A percentile compares a stretch with the other conserved stretches of the same genome.
Conservation (phyloP, 1,284 basidiomycete genomes). For the Phenoliferia sp. region DNA sequence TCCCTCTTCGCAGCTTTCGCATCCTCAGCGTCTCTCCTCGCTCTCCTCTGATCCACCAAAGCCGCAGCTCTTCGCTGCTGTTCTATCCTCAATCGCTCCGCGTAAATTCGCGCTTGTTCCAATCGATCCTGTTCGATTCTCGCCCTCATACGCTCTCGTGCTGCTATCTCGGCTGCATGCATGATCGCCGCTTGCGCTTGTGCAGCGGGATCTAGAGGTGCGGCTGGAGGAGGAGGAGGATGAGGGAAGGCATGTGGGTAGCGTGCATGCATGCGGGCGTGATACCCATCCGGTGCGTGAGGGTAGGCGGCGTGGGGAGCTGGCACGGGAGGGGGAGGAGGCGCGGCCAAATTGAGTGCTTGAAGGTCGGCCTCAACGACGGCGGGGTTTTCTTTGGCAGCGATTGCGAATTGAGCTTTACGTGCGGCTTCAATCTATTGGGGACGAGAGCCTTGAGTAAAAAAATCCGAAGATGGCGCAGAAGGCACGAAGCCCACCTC, state of each 20-base stretch:
- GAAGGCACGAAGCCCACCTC: neutral
- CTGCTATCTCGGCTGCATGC: neutral
- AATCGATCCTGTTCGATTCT: neutral
- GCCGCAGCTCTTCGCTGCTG: neutral
- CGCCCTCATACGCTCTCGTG: neutral
- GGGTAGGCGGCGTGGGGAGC: slow-evolving; percentile 7
- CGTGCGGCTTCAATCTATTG: slow-evolving; percentile 32
- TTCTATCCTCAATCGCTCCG: neutral
- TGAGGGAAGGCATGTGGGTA: neutral
- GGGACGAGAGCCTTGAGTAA: neutral
- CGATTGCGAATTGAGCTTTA: slow-evolving; percentile 13
- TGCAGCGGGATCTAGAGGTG: neutral
- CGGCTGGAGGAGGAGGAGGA: neutral
- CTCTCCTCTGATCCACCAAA: neutral
- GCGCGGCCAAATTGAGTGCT: slow-evolving; percentile 13
- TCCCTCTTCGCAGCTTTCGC: slow-evolving; percentile 3
- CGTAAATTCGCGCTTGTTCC: neutral
- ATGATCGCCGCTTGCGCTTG: neutral
- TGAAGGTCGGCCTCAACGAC: slow-evolving; percentile 23
- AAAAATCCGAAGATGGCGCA: too few species aligned
- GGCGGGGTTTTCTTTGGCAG: slow-evolving; percentile 12
- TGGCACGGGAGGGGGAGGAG: slow-evolving; percentile 3
- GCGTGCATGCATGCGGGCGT: neutral
- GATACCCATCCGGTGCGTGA: neutral
- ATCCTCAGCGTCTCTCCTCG: neutral